Base-by-base conservation (phyloP, 768 basidiomycete genomes). In the Lactarius tabidus region DNA sequence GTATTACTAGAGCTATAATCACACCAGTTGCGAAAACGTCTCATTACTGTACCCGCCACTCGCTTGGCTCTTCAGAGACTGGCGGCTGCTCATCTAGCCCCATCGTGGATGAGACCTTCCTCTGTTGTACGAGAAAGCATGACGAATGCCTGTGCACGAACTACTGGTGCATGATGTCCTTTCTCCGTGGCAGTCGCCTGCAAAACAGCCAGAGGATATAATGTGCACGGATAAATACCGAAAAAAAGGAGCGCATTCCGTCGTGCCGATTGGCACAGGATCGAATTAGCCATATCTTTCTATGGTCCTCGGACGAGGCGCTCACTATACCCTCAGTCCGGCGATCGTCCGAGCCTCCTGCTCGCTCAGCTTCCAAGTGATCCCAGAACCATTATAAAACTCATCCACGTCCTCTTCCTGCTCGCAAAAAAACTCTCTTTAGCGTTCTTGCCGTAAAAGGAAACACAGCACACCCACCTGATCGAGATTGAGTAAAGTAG, bases 371-470 rank as follows among this genome's bases (percentile, higher is more conserved):
- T 88, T 89, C 93, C 93, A 96, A 15, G 86, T 83, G 67, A 97
- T 93, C 23, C 95, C 95, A 3, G 93, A 95, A 59, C 90, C 86
- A 69, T 90, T 92, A 75, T 94, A 98, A 74, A 98, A 97, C 60
- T 95, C 93, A 68, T 95, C 91, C 6, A 95, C 87, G 70, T 95
- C 93, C 75, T 97, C 95, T 70, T 96, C 95, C 94, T 95, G 70
- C 9, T 43, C 41, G 35, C 28, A 54, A 35, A 51, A 23, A 35
- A 36, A 23, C 31, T 31, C 18, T 15, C 20, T 58, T 66, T 71
- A 39, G 68, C 41, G 52, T 14, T 66, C 55, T 8, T 5, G 29
- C 15, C 41, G 53, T 55, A 28, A 35, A 28, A 57, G n/a, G 36
- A 60, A 26, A n/a, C 53, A 48, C 29, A 57, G 66, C 57, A 48